Evolutionary conservation across 129 eudicot species (phyloP).

Genomic region (Lonicera japonica): DNA sequence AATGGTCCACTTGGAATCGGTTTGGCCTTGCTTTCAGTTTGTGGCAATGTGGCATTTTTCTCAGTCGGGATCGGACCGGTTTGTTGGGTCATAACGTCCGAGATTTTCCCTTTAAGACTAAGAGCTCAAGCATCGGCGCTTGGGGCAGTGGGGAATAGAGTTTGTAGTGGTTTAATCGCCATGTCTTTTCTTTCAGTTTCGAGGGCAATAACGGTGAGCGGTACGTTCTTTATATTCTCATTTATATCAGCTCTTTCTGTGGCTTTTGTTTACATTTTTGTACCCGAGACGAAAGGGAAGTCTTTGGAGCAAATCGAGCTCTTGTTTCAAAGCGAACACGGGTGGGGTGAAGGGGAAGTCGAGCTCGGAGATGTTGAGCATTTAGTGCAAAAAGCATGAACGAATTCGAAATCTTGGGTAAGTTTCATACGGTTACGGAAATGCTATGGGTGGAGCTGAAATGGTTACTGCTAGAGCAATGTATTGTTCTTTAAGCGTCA

Average conservation of each 20-base stretch:
- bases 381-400: constrained; percentile 36
- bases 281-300: constrained; percentile 82
- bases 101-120: constrained; percentile 61
- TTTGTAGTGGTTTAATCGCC: constrained; percentile 64
- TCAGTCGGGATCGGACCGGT: constrained; percentile 79
- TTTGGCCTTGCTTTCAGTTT: constrained; percentile 44
- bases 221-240: constrained; percentile 51
- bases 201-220: constrained; percentile 57
- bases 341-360: constrained; percentile 43
- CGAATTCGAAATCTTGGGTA: too few relatives aligned
- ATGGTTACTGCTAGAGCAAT: too few relatives aligned
- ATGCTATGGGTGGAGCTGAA: too few relatives aligned
- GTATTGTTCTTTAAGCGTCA: too few relatives aligned
- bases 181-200: constrained; percentile 68
- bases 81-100: constrained; percentile 74
- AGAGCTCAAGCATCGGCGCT: constrained; percentile 77
- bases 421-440: background rate
- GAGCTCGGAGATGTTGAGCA: constrained; percentile 53
- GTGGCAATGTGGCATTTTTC: constrained; percentile 78
- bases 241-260: constrained; percentile 50
- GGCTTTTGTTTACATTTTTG: constrained; percentile 45
- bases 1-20: constrained; percentile 32
- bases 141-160: constrained; percentile 63
- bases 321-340: constrained; percentile 49
- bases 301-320: constrained; percentile 70